Conservation (phyloP, 2,329 filamentous ascomycete species). For the Aspergillus fumigatiaffinis region DNA sequence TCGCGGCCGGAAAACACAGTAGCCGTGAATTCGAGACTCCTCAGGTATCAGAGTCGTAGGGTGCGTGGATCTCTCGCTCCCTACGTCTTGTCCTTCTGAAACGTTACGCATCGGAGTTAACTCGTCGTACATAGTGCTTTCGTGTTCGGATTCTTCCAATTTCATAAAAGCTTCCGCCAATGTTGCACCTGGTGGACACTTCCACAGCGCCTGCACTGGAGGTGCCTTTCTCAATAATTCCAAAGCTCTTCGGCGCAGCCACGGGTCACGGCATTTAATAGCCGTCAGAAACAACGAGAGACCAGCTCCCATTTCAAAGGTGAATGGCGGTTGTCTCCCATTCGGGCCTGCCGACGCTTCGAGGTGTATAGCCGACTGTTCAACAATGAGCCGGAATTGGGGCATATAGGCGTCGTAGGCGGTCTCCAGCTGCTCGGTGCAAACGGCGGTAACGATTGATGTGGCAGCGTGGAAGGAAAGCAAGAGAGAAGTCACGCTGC, state of each 20-base stretch:
- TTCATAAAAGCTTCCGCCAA: slow-evolving; percentile 3
- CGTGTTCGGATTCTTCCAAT: neutral
- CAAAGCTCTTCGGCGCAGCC: slow-evolving; percentile 1
- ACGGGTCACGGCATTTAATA: slow-evolving; percentile 5
- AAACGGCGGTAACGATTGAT: neutral
- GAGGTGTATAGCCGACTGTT: slow-evolving; percentile 2
- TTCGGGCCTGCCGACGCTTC: slow-evolving; percentile 1
- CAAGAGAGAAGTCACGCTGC: slow-evolving; percentile 1
- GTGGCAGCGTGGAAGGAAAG: slow-evolving; percentile 1
- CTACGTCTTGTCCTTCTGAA: too few species aligned
- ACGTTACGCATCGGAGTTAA: too few species aligned
- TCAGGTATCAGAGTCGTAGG: neutral
- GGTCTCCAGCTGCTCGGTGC: neutral
- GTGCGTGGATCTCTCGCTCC: neutral
- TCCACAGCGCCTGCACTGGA: slow-evolving; percentile 5
- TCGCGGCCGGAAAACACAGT: neutral
- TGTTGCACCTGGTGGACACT: neutral
- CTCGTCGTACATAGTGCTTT: too few species aligned
- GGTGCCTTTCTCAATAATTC: slow-evolving; percentile 2
- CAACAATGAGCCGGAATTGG: slow-evolving; percentile 3
- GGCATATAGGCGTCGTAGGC: neutral
- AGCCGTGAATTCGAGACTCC: neutral
- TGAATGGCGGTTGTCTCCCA: slow-evolving; percentile 9
- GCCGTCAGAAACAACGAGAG: slow-evolving; percentile 5
- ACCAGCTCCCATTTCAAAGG: slow-evolving; percentile 5